Evolutionary conservation across 2,329 filamentous ascomycete species (phyloP), one percentile per base, ranked within the genome.

Genomic region (Apiospora saccharicola): DNA sequence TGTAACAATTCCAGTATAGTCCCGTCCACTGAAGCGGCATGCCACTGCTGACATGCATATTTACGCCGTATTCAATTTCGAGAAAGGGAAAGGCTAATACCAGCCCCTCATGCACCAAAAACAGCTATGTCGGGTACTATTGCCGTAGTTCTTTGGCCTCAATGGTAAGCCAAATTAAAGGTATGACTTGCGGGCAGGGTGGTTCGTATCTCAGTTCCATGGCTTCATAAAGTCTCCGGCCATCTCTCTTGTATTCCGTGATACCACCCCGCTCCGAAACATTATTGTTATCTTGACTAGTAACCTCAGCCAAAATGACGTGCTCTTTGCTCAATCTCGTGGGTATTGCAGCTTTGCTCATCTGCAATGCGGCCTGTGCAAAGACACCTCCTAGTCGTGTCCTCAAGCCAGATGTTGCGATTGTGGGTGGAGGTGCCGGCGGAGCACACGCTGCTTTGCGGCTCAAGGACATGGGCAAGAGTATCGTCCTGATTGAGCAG

Each of bases 401-500:
- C 2, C 6, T 68, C 24, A 16, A 47, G 24, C 22, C 43, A 2
- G 67, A 68, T 49, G 67, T 68, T 7, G 67, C 30, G 2, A 68
- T 68, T 16, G 24, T 68, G 2, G 67, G 67, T 4, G 67, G 67
- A 14, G 67, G 67, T 6, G 67, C 67, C 8, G 67, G 67, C 14
- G 67, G 67, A 13, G 67, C 67, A 2, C 67, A 68, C 14, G 43
- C 67, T 0, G 67, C 67, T 1, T 68, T 68, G 67, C 43, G 67
- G 10, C 67, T 68, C 3, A 49, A 34, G 41, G 67, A 68, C 13
- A 68, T 68, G 67, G 67, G 67, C 16, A 26, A 68, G 3, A 68
- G 24, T 14, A 49, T 68, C 12, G 16, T 49, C 7, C 13, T 68
- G 43, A 49, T 68, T 16, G 67, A 68, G 22, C 43, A 68, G 43